A percentile compares a stretch with the other conserved stretches of the same genome.
These are phyloP conservation scores for Capsella bursapastoris DNA, from an alignment of 345 rosid species.

Conservation along the genomic window DNA sequence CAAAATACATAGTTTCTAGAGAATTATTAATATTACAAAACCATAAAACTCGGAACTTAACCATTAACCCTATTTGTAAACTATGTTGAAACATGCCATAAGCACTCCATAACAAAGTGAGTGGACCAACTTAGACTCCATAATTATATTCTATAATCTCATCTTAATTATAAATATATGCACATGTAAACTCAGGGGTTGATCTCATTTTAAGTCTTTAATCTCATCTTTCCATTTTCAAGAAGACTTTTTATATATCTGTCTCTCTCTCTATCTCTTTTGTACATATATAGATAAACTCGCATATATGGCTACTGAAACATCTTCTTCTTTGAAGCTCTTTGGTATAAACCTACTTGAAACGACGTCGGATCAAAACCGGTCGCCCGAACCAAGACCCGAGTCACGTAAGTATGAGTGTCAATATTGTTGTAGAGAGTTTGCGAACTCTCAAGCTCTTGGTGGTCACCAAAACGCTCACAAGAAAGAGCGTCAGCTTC, in stretches of 20 bases:
- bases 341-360: conserved; percentile 67
- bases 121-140: conserved; percentile 47
- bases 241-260: conserved; percentile 19
- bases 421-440: conserved; percentile 89
- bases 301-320: conserved; percentile 35
- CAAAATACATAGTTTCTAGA: not conserved
- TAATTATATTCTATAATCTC: conserved; percentile 8
- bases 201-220: conserved; percentile 46
- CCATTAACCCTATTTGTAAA: conserved; percentile 20
- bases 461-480: conserved; percentile 99
- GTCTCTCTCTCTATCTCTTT: conserved; percentile 18
- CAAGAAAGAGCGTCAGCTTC: conserved; percentile 88
- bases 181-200: conserved; percentile 39
- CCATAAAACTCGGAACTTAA: conserved; percentile 20
- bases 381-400: conserved; percentile 27
- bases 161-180: conserved; percentile 41
- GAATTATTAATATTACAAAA: not conserved
- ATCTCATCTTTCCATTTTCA: conserved; percentile 39
- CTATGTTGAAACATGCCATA: conserved; percentile 38
- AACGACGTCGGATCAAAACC: conserved; percentile 26
- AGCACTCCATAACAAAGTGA: conserved; percentile 40
- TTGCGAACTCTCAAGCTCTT: conserved; percentile 91
- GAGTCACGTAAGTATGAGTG: conserved; percentile 79
- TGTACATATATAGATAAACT: conserved; percentile 31
- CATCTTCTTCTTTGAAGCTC: conserved; percentile 57